phyloP scores from a whole-genome alignment of 108 stramenopile species.

The Skeletonema costatum region DNA sequence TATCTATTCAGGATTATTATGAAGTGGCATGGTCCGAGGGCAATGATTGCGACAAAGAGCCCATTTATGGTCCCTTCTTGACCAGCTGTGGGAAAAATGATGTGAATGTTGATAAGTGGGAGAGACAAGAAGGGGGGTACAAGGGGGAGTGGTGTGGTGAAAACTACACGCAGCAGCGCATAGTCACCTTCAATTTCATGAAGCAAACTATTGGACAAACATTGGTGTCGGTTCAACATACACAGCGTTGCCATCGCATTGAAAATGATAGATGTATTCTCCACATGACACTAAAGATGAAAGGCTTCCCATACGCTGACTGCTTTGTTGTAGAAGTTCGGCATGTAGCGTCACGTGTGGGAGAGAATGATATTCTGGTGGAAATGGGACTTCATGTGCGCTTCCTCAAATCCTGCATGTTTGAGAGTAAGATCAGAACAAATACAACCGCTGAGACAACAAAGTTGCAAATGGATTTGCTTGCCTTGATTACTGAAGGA shows the following conservation, averaged over 20 bases:
- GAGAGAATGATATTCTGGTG: conserved; percentile 49
- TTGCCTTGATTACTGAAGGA: conserved; percentile 23
- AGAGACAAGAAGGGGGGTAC: conserved; percentile 9
- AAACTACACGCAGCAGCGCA: conserved; percentile 50
- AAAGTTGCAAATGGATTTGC: conserved; percentile 22
- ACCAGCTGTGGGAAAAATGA: conserved; percentile 21
- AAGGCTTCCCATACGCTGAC: conserved; percentile 82
- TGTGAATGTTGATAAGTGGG: conserved; percentile 21
- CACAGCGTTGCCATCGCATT: conserved; percentile 59
- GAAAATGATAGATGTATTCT: conserved; percentile 62
- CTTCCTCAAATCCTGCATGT: conserved; percentile 69
- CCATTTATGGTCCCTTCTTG: conserved; percentile 34
- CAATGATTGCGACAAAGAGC: conserved; percentile 16
- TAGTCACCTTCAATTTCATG: conserved; percentile 65
- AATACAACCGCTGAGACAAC: conserved; percentile 33
- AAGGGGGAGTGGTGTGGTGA: conserved; percentile 62
- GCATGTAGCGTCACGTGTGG: conserved; percentile 67
- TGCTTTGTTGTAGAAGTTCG: conserved; percentile 76
- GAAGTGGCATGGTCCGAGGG: conserved; percentile 42
- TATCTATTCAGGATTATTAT: conserved; percentile 38
- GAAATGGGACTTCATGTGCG: conserved; percentile 72
- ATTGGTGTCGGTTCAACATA: conserved; percentile 72
- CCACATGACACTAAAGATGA: conserved; percentile 58
- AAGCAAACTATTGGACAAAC: conserved; percentile 80
- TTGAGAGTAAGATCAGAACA: conserved; percentile 62